A percentile compares a stretch with the other conserved stretches of the same genome.
phyloP scores from a whole-genome alignment of 805 yeast genomes.

The Metschnikowia corniflorae region DNA sequence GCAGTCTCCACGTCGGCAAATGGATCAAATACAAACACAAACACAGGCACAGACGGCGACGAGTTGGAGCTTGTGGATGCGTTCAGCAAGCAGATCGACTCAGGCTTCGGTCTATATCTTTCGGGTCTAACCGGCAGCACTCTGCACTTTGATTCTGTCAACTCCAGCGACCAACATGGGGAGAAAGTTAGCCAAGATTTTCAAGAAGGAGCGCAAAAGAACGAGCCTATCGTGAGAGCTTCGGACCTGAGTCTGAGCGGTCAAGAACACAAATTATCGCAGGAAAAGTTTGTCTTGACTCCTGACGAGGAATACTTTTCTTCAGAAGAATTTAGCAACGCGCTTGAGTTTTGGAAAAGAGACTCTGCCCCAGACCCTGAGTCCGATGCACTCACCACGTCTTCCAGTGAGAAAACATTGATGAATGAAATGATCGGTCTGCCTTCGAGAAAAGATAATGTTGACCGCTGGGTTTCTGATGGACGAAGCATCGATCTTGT shows the following conservation, averaged over 20 bases:
- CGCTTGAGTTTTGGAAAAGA: slow-evolving; percentile 12
- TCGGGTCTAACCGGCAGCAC: slow-evolving; percentile 1
- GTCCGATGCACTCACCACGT: slow-evolving; percentile 5
- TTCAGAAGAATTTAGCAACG: slow-evolving; percentile 26
- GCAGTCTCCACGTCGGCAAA: too few species aligned
- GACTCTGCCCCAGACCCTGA: neutral
- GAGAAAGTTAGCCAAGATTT: too few species aligned
- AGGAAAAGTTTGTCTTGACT: too few species aligned
- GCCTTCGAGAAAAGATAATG: slow-evolving; percentile 1
- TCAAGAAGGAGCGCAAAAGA: too few species aligned
- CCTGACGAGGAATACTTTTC: slow-evolving; percentile 36
- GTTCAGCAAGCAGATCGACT: slow-evolving; percentile 22
- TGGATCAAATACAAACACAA: too few species aligned
- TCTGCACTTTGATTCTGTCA: too few species aligned
- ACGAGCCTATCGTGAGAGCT: too few species aligned
- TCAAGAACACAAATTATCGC: too few species aligned
- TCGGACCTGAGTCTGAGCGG: too few species aligned
- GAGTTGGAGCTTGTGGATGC: slow-evolving; percentile 26
- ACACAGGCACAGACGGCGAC: too few species aligned
- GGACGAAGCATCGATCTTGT: slow-evolving; percentile 5
- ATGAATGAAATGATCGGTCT: slow-evolving; percentile 8
- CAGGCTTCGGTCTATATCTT: slow-evolving; percentile 21
- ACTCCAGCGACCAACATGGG: too few species aligned
- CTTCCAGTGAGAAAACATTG: slow-evolving; percentile 18
- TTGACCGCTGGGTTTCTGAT: neutral